Evolutionary conservation across 768 basidiomycete genomes (phyloP), one percentile per base, ranked within the genome.

Genomic region (Collybiopsis luxurians): DNA sequence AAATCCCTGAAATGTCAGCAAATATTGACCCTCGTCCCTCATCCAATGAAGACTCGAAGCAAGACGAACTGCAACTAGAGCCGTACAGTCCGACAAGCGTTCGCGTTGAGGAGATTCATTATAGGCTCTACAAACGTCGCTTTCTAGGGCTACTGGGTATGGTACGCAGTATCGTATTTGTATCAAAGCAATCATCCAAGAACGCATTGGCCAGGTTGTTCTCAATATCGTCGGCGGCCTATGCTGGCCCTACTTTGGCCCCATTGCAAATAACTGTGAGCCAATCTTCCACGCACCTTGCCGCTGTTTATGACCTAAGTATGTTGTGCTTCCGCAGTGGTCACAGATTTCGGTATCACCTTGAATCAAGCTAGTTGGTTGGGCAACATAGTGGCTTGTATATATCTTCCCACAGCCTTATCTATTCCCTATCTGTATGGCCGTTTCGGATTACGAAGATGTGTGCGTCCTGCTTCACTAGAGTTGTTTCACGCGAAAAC

Each of bases 171-270:
- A 26, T 12, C 12, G 10, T 2, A 9, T 12, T n/a, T 11, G 6
- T n/a, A 23, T 10, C 23, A 21, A 19, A 15, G 43, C 21, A 50
- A n/a, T 28, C 27, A 44, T 12, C 19, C 19, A 28, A 12, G 13
- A 10, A 19, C 21, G 30, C 19, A 26, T 6, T 15, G 12, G 7
- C 3, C n/a, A 90, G 89, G 74, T 87, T 10, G 28, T 87, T 28
- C 70, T 92, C 30, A 87, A 84, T 53, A 66, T 86, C 39, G 77
- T 84, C 11, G 73, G 79, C 2, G 89, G 81, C 5, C 83, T 89
- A 85, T 71, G 79, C 6, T 85, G 84, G 81, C 79, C 87, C 3
- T 94, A 90, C 90, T 94, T 93, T 63, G 90, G 91, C 3, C 89
- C 92, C 2, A 92, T 95, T 53, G 75, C 91, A 0, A 84, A 83